A percentile compares a stretch with the other conserved stretches of the same genome.
Evolutionary conservation across 78 protist species (phyloP).

Genomic region (Chrysochromulina parva): DNA sequence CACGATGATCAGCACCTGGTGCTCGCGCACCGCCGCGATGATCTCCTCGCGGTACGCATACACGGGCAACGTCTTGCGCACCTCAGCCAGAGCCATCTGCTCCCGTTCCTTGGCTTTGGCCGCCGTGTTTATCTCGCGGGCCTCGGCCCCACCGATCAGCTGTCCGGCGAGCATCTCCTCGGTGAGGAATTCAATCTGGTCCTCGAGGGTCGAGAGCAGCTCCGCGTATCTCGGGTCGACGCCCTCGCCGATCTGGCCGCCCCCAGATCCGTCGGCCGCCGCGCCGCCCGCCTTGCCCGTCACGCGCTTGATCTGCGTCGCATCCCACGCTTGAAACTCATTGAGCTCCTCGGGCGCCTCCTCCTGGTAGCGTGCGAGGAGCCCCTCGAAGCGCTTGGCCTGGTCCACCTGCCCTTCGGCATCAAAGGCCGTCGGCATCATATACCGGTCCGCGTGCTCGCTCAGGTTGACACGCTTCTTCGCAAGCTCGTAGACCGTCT

Average conservation of each 20-base stretch:
- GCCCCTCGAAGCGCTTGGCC: not conserved
- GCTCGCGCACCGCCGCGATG: slow-evolving; percentile 49
- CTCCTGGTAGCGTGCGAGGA: slow-evolving; percentile 47
- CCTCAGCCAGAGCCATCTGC: not conserved
- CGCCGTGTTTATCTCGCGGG: not conserved
- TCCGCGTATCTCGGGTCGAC: slow-evolving; percentile 19
- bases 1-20: slow-evolving; percentile 46
- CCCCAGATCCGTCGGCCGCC: slow-evolving; percentile 1
- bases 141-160: not conserved
- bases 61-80: slow-evolving; percentile 78
- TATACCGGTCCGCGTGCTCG: slow-evolving; percentile 29
- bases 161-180: slow-evolving; percentile 50
- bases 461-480: slow-evolving; percentile 21
- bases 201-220: slow-evolving; percentile 63
- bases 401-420: not conserved
- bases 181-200: slow-evolving; percentile 76
- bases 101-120: not conserved
- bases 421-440: slow-evolving; percentile 55
- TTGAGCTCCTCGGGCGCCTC: slow-evolving; percentile 56
- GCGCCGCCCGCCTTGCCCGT: slow-evolving; percentile 46
- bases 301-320: slow-evolving; percentile 44
- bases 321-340: slow-evolving; percentile 53
- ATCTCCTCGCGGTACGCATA: slow-evolving; percentile 71
- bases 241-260: slow-evolving; percentile 30
- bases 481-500: slow-evolving; percentile 67